Evolutionary conservation across 371 early-diverging fungal genomes (phyloP).

Genomic region (Enterospora canceri): DNA sequence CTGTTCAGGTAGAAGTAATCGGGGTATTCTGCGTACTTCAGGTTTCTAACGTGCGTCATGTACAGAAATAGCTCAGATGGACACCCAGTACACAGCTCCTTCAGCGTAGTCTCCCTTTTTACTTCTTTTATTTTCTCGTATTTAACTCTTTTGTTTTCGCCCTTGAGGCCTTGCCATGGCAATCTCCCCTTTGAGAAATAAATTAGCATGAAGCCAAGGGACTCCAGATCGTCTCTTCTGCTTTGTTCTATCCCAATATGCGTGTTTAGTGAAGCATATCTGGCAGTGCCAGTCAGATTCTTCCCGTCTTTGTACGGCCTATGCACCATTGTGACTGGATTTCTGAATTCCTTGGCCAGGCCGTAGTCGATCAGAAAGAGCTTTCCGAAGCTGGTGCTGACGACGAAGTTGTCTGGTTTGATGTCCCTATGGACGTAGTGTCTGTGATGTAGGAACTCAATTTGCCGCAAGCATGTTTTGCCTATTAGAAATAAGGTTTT

Average conservation of each 20-base stretch:
- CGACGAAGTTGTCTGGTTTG: constrained; percentile 97
- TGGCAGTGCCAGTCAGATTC: constrained; percentile 91
- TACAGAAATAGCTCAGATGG: constrained; percentile 86
- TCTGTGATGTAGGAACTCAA: constrained; percentile 88
- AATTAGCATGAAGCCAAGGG: constrained; percentile 91
- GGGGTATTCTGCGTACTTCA: constrained; percentile 93
- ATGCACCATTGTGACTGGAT: constrained; percentile 83
- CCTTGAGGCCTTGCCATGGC: constrained; percentile 98
- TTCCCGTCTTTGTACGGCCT: constrained; percentile 91
- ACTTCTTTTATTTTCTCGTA: constrained; percentile 95
- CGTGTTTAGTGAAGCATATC: constrained; percentile 94
- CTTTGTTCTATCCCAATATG: constrained; percentile 94
- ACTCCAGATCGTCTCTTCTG: constrained; percentile 95
- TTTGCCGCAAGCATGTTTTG: constrained; percentile 85
- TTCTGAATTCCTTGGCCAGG: constrained; percentile 87
- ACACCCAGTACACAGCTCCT: constrained; percentile 76
- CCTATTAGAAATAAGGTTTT: constrained; percentile 91
- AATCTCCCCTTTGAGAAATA: constrained; percentile 91
- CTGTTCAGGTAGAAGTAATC: constrained; percentile 89
- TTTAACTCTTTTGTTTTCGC: constrained; percentile 90
- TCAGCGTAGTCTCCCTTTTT: constrained; percentile 89
- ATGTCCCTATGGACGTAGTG: constrained; percentile 93
- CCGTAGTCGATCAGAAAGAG: constrained; percentile 98
- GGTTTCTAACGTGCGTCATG: constrained; percentile 79
- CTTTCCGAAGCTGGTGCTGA: constrained; percentile 80